Conservation (phyloP, 192 early-diverging fungal species). For the Physocladia obscura region DNA sequence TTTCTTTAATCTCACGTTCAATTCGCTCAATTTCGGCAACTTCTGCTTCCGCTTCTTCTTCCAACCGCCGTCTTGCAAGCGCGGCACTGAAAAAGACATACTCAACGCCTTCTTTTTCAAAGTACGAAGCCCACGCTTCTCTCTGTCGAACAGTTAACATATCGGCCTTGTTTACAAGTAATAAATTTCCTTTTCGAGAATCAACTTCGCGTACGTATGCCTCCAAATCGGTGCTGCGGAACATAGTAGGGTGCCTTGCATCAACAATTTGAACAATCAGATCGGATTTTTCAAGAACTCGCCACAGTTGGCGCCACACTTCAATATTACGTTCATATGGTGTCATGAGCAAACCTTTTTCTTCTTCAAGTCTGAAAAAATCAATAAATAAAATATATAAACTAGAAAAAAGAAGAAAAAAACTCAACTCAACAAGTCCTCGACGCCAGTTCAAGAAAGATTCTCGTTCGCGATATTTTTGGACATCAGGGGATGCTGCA, state of each 20-base stretch:
- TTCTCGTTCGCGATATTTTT: constrained; percentile 81
- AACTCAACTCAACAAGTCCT: constrained; percentile 62
- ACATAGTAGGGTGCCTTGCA: constrained; percentile 92
- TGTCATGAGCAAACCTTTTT: constrained; percentile 89
- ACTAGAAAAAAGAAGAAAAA: not conserved
- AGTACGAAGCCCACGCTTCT: constrained; percentile 86
- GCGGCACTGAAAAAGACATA: constrained; percentile 96
- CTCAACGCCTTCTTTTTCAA: constrained; percentile 75
- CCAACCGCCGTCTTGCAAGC: constrained; percentile 72
- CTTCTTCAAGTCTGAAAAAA: constrained; percentile 76
- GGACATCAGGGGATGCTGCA: constrained; percentile 74
- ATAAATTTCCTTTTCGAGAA: constrained; percentile 77
- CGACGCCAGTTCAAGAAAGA: constrained; percentile 92
- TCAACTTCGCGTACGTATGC: constrained; percentile 90
- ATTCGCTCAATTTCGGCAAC: constrained; percentile 25
- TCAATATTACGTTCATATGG: constrained; percentile 98
- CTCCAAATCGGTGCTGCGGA: constrained; percentile 84
- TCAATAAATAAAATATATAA: not conserved
- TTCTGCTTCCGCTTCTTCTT: constrained; percentile 60
- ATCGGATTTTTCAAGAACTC: constrained; percentile 95
- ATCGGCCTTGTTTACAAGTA: constrained; percentile 99
- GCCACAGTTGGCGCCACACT: constrained; percentile 98
- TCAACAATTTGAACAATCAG: constrained; percentile 98
- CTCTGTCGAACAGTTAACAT: constrained; percentile 87
- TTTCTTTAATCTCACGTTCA: constrained; percentile 38